These are phyloP conservation scores for Citrullus amarus DNA, from an alignment of 306 rosid genomes.

Conservation along the genomic window DNA sequence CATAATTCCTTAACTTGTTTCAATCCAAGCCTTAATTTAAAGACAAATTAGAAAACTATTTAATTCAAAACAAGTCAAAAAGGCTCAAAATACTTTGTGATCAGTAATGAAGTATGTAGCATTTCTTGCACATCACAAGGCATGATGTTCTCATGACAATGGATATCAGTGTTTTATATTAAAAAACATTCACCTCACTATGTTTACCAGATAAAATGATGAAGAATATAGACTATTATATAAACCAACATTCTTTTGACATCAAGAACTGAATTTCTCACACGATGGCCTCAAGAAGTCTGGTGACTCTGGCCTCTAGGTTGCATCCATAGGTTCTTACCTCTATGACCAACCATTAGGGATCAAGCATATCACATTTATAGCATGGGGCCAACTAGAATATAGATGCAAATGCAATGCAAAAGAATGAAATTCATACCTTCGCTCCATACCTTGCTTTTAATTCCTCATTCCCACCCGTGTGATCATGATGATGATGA, in stretches of 20 bases:
- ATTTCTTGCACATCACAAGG: neutral
- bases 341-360: neutral
- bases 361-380: neutral
- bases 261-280: neutral
- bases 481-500: constrained; percentile 86
- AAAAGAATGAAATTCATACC: constrained; percentile 31
- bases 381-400: neutral
- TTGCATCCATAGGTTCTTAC: neutral
- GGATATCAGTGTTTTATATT: neutral
- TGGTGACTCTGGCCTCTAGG: neutral
- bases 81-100: neutral
- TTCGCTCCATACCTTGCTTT: constrained; percentile 90
- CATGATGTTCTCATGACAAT: neutral
- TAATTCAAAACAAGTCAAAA: neutral
- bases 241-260: neutral
- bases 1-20: neutral
- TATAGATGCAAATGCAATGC: neutral
- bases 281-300: neutral
- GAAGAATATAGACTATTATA: neutral
- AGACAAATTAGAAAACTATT: neutral
- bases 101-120: neutral
- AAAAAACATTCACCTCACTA: neutral
- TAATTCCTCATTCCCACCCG: constrained; percentile 82
- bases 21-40: neutral
- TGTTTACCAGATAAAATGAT: neutral